Conservation (phyloP, 2,329 filamentous ascomycete genomes). For the Verticillium nubilum region DNA sequence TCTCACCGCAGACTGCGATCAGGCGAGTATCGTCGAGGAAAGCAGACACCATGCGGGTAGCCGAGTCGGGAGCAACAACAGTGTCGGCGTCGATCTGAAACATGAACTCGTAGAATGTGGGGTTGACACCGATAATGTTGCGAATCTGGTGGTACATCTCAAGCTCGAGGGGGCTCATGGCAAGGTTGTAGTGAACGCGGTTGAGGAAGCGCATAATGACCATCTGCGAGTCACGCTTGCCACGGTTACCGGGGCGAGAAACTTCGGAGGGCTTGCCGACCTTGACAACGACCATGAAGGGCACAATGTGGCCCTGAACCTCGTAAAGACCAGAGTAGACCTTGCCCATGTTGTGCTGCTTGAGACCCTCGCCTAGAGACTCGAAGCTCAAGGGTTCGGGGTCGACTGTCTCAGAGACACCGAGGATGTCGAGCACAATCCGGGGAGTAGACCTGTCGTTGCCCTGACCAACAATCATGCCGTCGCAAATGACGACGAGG, state of each 20-base stretch:
- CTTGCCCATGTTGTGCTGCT: conserved; percentile 99
- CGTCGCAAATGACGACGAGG: conserved; percentile 86
- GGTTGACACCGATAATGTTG: conserved; percentile 98
- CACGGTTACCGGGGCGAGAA: conserved; percentile 89
- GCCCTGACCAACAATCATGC: conserved; percentile 99
- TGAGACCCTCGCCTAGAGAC: conserved; percentile 88
- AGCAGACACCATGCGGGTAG: conserved; percentile 83
- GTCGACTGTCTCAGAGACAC: conserved; percentile 88
- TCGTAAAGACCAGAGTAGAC: conserved; percentile 97
- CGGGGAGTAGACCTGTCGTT: conserved; percentile 94
- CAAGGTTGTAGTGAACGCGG: conserved; percentile 92
- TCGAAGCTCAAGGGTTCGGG: conserved; percentile 96
- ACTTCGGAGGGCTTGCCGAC: conserved; percentile 97
- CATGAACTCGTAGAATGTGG: conserved; percentile 96
- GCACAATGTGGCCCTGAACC: conserved; percentile 95
- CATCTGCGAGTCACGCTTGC: conserved; percentile 99
- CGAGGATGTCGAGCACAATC: conserved; percentile 94
- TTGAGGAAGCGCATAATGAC: conserved; percentile 98
- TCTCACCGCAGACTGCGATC: conserved; percentile 95
- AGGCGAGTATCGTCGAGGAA: conserved; percentile 89
- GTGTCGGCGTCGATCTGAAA: conserved; percentile 97
- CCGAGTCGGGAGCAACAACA: conserved; percentile 82
- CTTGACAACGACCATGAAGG: conserved; percentile 95
- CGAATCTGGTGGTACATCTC: conserved; percentile 99
- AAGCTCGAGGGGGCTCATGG: conserved; percentile 94